These are phyloP conservation scores for Rhododendron kiyosumense DNA, from an alignment of 148 eudicot genomes.

Conservation along the genomic window DNA sequence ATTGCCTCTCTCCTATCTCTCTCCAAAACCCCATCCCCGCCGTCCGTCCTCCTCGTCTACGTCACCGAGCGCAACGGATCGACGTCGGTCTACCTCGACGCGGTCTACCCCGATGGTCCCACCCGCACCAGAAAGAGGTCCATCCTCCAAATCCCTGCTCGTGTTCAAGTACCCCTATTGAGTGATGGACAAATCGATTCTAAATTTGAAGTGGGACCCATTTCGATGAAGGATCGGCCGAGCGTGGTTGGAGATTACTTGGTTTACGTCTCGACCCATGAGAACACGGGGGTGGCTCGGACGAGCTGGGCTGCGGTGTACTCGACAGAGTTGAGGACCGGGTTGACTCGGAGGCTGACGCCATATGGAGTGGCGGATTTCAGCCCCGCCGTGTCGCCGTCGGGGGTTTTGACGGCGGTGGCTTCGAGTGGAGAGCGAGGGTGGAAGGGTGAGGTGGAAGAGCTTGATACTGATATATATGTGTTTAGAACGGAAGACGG, in stretches of 20 bases:
- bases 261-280: conserved; percentile 71
- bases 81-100: conserved; percentile 40
- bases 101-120: conserved; percentile 9
- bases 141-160: conserved; percentile 12
- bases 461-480: conserved; percentile 65
- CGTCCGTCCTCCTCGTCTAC: conserved; percentile 38
- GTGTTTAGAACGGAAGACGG: conserved; percentile 64
- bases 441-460: conserved; percentile 76
- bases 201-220: not conserved
- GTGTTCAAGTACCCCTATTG: conserved; percentile 38
- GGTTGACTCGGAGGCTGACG: conserved; percentile 66
- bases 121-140: conserved; percentile 31
- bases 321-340: conserved; percentile 51
- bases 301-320: conserved; percentile 89
- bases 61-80: conserved; percentile 66
- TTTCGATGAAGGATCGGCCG: conserved; percentile 76
- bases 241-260: conserved; percentile 55
- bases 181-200: conserved; percentile 8
- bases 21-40: conserved; percentile 2
- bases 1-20: conserved; percentile 17
- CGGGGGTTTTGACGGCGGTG: conserved; percentile 75
- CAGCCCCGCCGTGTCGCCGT: conserved; percentile 91
- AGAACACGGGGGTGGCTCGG: conserved; percentile 47
- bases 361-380: conserved; percentile 72
- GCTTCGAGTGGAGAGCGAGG: conserved; percentile 64